phyloP scores from a whole-genome alignment of 164 flowering plant species.

The Magnolia officinalis region DNA sequence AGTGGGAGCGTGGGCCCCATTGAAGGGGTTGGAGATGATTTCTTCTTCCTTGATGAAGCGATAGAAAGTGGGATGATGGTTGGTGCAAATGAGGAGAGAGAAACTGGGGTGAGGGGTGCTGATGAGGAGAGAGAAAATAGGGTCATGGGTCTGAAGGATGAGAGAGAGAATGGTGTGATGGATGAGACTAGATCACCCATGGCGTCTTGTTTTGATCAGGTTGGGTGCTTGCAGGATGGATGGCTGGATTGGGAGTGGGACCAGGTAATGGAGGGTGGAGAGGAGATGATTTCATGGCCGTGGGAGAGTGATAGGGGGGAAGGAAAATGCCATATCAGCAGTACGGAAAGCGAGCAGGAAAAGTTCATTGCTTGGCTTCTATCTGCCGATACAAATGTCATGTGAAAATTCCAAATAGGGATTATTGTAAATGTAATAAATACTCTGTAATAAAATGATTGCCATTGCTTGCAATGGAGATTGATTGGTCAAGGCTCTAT shows the following conservation, averaged over 20 bases:
- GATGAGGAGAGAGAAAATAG: slow-evolving; percentile 14
- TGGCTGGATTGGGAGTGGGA: slow-evolving; percentile 32
- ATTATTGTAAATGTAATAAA: no score
- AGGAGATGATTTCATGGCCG: slow-evolving; percentile 31
- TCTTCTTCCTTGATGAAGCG: not conserved
- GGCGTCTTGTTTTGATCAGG: slow-evolving; percentile 9
- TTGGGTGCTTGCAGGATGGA: slow-evolving; percentile 11
- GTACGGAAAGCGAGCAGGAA: not conserved
- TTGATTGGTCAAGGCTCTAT: no score
- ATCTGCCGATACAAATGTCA: not conserved
- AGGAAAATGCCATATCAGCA: not conserved
- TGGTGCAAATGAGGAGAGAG: slow-evolving; percentile 6
- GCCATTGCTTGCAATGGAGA: not conserved
- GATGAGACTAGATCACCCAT: slow-evolving; percentile 6
- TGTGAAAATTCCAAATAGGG: not conserved
- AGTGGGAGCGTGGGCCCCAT: not conserved
- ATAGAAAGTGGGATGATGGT: not conserved
- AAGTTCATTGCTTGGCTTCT: slow-evolving; percentile 10
- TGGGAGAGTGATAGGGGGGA: slow-evolving; percentile 29
- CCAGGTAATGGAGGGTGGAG: slow-evolving; percentile 21
- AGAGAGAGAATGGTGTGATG: slow-evolving; percentile 12
- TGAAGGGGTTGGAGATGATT: not conserved
- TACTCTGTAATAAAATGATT: not conserved
- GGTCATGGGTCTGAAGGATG: not conserved
- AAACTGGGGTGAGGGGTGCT: slow-evolving; percentile 14